Evolutionary conservation across 2,329 filamentous ascomycete genomes (phyloP).

Genomic region (Emericellopsis cladophorae): DNA sequence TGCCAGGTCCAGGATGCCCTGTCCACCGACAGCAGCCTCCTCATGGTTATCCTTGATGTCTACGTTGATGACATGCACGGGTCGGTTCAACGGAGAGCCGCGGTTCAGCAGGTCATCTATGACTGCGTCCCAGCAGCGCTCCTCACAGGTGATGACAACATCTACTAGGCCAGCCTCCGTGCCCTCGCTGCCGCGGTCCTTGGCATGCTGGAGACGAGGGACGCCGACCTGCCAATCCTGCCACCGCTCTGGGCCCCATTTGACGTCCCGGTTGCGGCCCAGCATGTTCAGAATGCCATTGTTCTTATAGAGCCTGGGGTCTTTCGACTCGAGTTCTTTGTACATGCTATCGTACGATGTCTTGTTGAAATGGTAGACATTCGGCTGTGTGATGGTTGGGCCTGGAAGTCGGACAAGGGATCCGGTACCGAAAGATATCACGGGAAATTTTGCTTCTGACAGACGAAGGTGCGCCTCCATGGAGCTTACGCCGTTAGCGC

Average conservation of each 20-base stretch:
- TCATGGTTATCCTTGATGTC: constrained; percentile 99
- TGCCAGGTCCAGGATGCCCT: constrained; percentile 84
- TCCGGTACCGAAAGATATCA: constrained; percentile 94
- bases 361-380: constrained; percentile 96
- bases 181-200: constrained; percentile 66
- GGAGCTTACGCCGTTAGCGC: constrained; percentile 36
- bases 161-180: constrained; percentile 86
- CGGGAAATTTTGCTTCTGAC: constrained; percentile 77
- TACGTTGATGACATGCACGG: constrained; percentile 95
- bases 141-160: constrained; percentile 92
- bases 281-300: constrained; percentile 97
- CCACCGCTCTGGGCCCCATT: constrained; percentile 93
- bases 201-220: constrained; percentile 63
- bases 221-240: constrained; percentile 91
- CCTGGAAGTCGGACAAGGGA: constrained; percentile 88
- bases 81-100: constrained; percentile 75
- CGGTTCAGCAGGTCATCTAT: constrained; percentile 84
- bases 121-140: constrained; percentile 96
- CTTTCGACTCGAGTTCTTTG: constrained; percentile 76
- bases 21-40: constrained; percentile 80
- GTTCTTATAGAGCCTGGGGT: constrained; percentile 73
- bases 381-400: constrained; percentile 81
- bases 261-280: constrained; percentile 78
- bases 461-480: constrained; percentile 98
- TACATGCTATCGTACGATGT: constrained; percentile 94